These are phyloP conservation scores for Xylaria longipes DNA, from an alignment of 495 filamentous ascomycete species.

Conservation along the genomic window DNA sequence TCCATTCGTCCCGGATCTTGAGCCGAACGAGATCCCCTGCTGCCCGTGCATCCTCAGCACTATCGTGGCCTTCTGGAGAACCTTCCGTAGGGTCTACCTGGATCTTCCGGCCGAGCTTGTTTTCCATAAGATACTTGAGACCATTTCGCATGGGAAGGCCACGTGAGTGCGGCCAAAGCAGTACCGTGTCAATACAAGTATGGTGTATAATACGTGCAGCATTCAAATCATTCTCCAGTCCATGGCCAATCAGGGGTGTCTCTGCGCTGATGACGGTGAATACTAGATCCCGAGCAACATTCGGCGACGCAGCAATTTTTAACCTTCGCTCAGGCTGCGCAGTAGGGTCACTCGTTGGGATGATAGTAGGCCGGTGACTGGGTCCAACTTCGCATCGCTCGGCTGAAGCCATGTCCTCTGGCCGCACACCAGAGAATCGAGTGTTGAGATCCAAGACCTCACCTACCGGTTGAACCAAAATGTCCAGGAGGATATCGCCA, in stretches of 20 bases:
- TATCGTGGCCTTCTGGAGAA: conserved; percentile 74
- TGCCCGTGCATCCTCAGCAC: conserved; percentile 83
- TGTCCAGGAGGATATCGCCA: conserved; percentile 76
- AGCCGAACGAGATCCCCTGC: conserved; percentile 83
- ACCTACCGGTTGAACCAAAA: conserved; percentile 84
- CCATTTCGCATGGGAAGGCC: conserved; percentile 79
- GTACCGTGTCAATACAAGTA: conserved; percentile 81
- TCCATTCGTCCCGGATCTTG: conserved; percentile 70
- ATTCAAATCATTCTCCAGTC: conserved; percentile 94
- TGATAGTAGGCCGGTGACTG: conserved; percentile 25
- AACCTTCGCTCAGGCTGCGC: conserved; percentile 45
- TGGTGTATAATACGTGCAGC: conserved; percentile 81
- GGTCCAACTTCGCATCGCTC: conserved; percentile 57
- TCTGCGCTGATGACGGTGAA: conserved; percentile 71
- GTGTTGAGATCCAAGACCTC: conserved; percentile 90
- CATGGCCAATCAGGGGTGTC: conserved; percentile 90
- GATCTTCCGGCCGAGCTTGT: conserved; percentile 72
- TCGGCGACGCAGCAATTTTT: conserved; percentile 73
- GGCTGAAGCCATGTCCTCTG: conserved; percentile 74
- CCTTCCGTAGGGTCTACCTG: conserved; percentile 69
- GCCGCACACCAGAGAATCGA: conserved; percentile 82
- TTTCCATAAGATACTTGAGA: conserved; percentile 71
- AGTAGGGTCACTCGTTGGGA: conserved; percentile 15
- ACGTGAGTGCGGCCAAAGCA: conserved; percentile 78
- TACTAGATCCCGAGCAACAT: conserved; percentile 73